Evolutionary conservation across 495 filamentous ascomycete species (phyloP).

Genomic region (Podospora appendiculata): DNA sequence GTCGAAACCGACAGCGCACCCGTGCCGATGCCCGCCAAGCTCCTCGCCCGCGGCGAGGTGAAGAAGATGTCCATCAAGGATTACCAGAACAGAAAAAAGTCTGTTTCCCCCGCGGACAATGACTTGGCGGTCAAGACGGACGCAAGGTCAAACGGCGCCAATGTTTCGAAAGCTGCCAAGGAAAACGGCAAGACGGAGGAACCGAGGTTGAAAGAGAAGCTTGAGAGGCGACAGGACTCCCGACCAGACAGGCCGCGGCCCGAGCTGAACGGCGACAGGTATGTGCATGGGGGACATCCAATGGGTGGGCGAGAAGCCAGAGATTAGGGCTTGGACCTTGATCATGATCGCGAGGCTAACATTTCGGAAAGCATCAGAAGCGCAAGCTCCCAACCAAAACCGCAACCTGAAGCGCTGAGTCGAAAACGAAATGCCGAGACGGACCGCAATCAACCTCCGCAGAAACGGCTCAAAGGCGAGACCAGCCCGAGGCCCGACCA

Average conservation of each 20-base stretch:
- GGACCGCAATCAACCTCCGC: slow-evolving; percentile 25
- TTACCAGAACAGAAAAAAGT: slow-evolving; percentile 37
- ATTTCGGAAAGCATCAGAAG: slow-evolving; percentile 1
- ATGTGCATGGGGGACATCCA: background rate
- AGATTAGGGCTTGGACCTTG: too few relatives aligned
- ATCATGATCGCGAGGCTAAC: slow-evolving; percentile 8
- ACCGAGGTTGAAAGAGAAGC: slow-evolving; percentile 17
- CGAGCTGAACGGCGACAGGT: slow-evolving; percentile 24
- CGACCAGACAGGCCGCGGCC: slow-evolving; percentile 16
- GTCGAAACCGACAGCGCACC: slow-evolving; percentile 26
- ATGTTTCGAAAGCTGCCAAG: slow-evolving; percentile 4
- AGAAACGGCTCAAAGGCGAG: slow-evolving; percentile 33
- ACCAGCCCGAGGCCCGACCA: slow-evolving; percentile 16
- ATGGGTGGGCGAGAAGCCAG: background rate
- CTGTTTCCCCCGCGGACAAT: slow-evolving; percentile 29
- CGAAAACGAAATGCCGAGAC: slow-evolving; percentile 30
- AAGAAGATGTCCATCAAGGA: slow-evolving; percentile 42
- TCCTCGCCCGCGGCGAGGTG: slow-evolving; percentile 25
- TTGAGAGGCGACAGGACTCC: slow-evolving; percentile 8
- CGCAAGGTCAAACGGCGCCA: slow-evolving; percentile 10
- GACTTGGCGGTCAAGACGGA: slow-evolving; percentile 16
- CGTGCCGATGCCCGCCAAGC: slow-evolving; percentile 15
- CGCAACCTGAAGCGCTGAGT: slow-evolving; percentile 21
- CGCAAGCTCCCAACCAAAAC: slow-evolving; percentile 9
- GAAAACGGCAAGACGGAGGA: slow-evolving; percentile 9